Evolutionary conservation across 306 rosid species (phyloP), one percentile per base, ranked within the genome.

Genomic region (Casuarina cunninghamiana): DNA sequence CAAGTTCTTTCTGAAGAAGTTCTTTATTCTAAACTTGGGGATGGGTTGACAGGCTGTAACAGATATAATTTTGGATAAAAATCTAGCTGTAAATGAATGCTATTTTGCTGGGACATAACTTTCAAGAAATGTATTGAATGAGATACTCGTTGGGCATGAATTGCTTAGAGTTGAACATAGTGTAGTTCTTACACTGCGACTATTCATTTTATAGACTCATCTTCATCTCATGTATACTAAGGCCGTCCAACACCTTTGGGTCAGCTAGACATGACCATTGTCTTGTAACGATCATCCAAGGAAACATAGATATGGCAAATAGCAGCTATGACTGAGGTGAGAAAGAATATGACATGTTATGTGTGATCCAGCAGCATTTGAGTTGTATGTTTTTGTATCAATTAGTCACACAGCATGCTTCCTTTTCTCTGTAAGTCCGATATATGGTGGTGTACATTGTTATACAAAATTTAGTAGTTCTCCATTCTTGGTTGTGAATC

Each of bases 401-500:
- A 63, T 74, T 41, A 69, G 12, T 63, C 70, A 48, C 39, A 5
- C 19, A 48, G 44, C 76, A 42, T 54, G n/a, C 60, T 65, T 80
- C 53, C 4, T 5, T 75, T 50, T 71, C 13, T 60, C 63, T 50
- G 45, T 1, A 39, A 53, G 45, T 67, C 55, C 61, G 44, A 73
- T 60, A 58, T 2, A 13, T 11, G 5, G 69, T 69, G 53, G 73
- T 71, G 17, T 39, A 71, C 71, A 75, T 35, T 57, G 49, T 6
- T 54, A 53, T 78, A 15, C 67, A 26, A 53, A 77, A 6, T 66
- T 13, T 48, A 10, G 17, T 53, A n/a, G 45, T 67, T 32, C 26
- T 45, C 0, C 5, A 9, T 61, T 60, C 42, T 63, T 61, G 57
- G 37, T 35, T 66, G 67, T 80, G 53, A 78, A 71, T 42, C 80